phyloP scores from a whole-genome alignment of 805 yeast genomes.

The Candida parachauliodes region DNA sequence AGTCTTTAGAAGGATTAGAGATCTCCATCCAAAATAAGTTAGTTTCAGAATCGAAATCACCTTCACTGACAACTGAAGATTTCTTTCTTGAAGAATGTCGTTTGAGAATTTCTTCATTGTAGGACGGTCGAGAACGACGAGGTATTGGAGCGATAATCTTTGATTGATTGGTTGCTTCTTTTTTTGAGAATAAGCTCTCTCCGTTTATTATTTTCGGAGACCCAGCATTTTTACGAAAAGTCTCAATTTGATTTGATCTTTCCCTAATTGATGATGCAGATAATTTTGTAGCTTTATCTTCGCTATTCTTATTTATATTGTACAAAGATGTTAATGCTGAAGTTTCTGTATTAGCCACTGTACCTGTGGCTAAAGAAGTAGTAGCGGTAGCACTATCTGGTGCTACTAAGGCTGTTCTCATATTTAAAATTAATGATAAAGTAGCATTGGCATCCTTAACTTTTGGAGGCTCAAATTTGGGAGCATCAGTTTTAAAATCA shows the following conservation, averaged over 20 bases:
- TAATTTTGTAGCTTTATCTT: constrained; percentile 12
- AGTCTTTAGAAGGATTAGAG: constrained; percentile 71
- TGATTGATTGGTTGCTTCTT: background rate
- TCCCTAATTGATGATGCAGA: background rate
- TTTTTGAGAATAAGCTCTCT: constrained; percentile 7
- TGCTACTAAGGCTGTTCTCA: constrained; percentile 11
- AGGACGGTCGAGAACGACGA: background rate
- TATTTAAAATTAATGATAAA: constrained; percentile 24
- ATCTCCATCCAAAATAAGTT: constrained; percentile 32
- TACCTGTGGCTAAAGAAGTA: constrained; percentile 33
- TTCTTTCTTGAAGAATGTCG: constrained; percentile 4
- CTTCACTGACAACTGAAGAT: constrained; percentile 7
- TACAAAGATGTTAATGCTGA: constrained; percentile 40
- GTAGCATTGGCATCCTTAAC: constrained; percentile 20
- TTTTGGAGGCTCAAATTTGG: constrained; percentile 5
- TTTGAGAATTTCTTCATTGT: constrained; percentile 1
- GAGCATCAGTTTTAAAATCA: background rate
- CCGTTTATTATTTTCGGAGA: constrained; percentile 11
- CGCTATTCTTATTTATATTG: constrained; percentile 28
- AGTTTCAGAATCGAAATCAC: constrained; percentile 10
- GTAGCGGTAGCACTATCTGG: constrained; percentile 25
- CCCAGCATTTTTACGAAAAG: background rate
- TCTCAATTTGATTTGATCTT: constrained; percentile 1
- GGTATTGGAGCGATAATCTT: constrained; percentile 1
- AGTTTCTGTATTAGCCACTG: constrained; percentile 28